Evolutionary conservation across 805 yeast genomes (phyloP).

Genomic region (Saturnispora kantuleensis): DNA sequence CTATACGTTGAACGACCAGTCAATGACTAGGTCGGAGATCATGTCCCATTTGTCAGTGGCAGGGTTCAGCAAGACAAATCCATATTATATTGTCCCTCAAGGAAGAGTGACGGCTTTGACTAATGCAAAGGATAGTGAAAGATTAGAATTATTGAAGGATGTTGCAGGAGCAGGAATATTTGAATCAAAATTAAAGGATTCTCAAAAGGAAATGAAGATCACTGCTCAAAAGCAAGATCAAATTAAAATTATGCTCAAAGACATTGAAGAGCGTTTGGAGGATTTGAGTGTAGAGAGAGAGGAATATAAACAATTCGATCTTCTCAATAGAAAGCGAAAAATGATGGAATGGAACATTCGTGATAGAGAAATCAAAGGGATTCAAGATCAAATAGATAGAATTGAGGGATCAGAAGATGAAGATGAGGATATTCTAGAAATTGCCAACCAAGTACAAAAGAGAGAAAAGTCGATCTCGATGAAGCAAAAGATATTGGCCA

Average conservation of each 20-base stretch:
- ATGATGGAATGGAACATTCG: slow-evolving; percentile 64
- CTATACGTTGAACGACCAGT: slow-evolving; percentile 70
- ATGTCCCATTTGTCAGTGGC: slow-evolving; percentile 80
- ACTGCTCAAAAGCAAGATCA: slow-evolving; percentile 61
- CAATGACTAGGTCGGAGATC: slow-evolving; percentile 72
- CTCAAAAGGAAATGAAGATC: slow-evolving; percentile 67
- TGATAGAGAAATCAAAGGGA: slow-evolving; percentile 63
- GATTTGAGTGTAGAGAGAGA: slow-evolving; percentile 76
- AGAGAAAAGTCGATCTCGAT: slow-evolving; percentile 45
- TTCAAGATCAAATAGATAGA: slow-evolving; percentile 49
- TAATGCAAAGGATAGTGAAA: slow-evolving; percentile 77
- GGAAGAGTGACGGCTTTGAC: slow-evolving; percentile 85
- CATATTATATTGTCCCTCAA: slow-evolving; percentile 95
- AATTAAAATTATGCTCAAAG: slow-evolving; percentile 61
- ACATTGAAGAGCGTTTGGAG: slow-evolving; percentile 58
- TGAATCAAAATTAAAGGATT: slow-evolving; percentile 70
- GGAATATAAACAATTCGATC: slow-evolving; percentile 63
- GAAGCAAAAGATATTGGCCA: slow-evolving; percentile 36
- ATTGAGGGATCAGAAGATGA: slow-evolving; percentile 49
- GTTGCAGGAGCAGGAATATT: slow-evolving; percentile 94
- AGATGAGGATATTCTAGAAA: slow-evolving; percentile 42
- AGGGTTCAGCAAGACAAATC: slow-evolving; percentile 83
- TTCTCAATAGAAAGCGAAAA: slow-evolving; percentile 56
- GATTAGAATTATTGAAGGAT: slow-evolving; percentile 71
- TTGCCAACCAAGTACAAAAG: slow-evolving; percentile 44